Evolutionary conservation across 2,329 filamentous ascomycete genomes (phyloP).

Genomic region (Sodiomyces alkalinus): DNA sequence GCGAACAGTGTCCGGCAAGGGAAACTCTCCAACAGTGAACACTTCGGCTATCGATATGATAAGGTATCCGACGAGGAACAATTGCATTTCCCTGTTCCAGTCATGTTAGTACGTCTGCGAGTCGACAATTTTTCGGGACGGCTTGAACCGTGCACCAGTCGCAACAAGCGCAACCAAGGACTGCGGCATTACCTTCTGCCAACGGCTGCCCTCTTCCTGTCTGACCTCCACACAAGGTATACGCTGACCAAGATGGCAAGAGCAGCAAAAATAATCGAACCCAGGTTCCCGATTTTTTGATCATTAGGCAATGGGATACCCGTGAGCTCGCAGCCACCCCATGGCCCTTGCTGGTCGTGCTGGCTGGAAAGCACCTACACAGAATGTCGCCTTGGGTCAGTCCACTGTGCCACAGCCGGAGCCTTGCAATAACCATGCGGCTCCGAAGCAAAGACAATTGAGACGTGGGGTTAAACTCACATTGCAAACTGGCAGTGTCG

Average conservation of each 20-base stretch:
- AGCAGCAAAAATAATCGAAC: constrained; percentile 74
- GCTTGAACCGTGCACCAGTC: not conserved
- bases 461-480: too few species aligned
- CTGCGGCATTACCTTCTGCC: constrained; percentile 88
- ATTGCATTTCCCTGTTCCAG: constrained; percentile 81
- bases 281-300: constrained; percentile 65
- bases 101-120: too few species aligned
- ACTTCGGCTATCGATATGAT: constrained; percentile 90
- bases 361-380: constrained; percentile 48
- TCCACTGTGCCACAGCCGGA: constrained; percentile 1
- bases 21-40: constrained; percentile 85
- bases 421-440: constrained; percentile 4
- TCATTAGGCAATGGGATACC: constrained; percentile 59
- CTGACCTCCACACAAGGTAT: constrained; percentile 64
- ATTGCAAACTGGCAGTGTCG: constrained; percentile 73
- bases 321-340: constrained; percentile 57
- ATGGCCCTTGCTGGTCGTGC: constrained; percentile 41
- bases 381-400: constrained; percentile 23
- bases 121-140: too few species aligned
- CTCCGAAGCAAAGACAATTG: too few species aligned
- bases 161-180: too few species aligned
- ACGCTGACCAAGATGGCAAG: constrained; percentile 55
- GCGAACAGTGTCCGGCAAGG: constrained; percentile 53
- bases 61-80: constrained; percentile 78
- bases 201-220: constrained; percentile 84